Conservation (phyloP, 164 flowering plant species). For the Dillenia turbinata region DNA sequence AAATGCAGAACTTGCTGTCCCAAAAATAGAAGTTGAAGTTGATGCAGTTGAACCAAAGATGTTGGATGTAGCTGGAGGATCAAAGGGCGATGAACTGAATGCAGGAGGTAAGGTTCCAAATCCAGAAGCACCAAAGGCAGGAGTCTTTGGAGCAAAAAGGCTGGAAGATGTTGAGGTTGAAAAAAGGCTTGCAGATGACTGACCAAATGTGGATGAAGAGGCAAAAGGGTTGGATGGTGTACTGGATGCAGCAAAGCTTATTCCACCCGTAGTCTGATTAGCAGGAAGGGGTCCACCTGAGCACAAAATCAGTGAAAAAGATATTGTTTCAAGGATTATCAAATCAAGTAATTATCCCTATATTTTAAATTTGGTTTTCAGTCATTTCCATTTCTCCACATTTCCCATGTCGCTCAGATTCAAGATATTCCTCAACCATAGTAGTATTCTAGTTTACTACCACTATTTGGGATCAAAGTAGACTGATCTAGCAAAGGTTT, state of each 20-base stretch:
- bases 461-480: no score
- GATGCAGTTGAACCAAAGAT: conserved; percentile 56
- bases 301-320: background rate
- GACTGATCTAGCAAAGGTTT: no score
- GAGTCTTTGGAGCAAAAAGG: conserved; percentile 55
- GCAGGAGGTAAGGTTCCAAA: conserved; percentile 51
- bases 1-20: conserved; percentile 48
- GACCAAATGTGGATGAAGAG: conserved; percentile 54
- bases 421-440: no score
- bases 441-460: no score
- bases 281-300: conserved; percentile 87
- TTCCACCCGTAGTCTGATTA: conserved; percentile 51
- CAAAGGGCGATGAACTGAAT: conserved; percentile 60
- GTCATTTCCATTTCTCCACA: no score
- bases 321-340: no score
- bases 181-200: conserved; percentile 62
- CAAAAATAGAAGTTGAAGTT: conserved; percentile 52
- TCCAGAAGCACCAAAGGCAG: conserved; percentile 36
- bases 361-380: no score
- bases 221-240: conserved; percentile 48
- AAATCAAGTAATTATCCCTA: no score
- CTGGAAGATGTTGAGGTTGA: conserved; percentile 51
- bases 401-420: no score
- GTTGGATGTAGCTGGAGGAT: conserved; percentile 40
- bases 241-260: conserved; percentile 38